Evolutionary conservation across 495 filamentous ascomycete species (phyloP), one percentile per base, ranked within the genome.

Genomic region (Trichoderma reesei): DNA sequence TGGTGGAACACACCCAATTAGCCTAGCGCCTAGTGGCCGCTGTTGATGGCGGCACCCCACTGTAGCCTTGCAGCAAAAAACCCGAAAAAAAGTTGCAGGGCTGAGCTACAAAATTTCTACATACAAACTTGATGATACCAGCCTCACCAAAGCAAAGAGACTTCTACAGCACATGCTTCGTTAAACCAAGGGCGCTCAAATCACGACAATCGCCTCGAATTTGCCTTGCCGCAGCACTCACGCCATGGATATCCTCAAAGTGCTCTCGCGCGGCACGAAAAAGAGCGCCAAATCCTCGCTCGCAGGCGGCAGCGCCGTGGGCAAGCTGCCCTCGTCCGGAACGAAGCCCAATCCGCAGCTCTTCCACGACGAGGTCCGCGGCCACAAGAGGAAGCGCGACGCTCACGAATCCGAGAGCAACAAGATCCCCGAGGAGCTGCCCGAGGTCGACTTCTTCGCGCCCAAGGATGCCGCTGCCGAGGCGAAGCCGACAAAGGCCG

Each of bases 201-300:
- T 26, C 20, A n/a, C 51, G 9, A 56, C 9, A 56, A 56, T 33
- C 34, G 13, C 8, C 26, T 26, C 26, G 1, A 9, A 26, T 56
- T 14, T 14, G 20, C n/a, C 46, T 56, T 26, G 18, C 11, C 38
- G 46, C 46, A 16, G 6, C 46, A 16, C 59, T 20, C 7, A 5
- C 66, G 68, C 56, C 20, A 87, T 87, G 85, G 85, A 90, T 72
- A 82, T 88, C 66, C 74, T 88, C 64, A 88, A 83, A 68, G 75
- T 90, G 13, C 77, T 90, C 63, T 86, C 88, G 16, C 78, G 86
- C 62, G 86, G 85, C 48, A 83, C 83, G 10, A 88, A 84, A 65
- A 72, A 77, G 66, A 56, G 51, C 37, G 39, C 31, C 9, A 63
- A 63, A 34, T 5, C 66, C 70, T 38, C 61, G 65, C 46, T 54